These are phyloP conservation scores for Boeremia exigua DNA, from an alignment of 2,329 filamentous ascomycete genomes.

Conservation along the genomic window DNA sequence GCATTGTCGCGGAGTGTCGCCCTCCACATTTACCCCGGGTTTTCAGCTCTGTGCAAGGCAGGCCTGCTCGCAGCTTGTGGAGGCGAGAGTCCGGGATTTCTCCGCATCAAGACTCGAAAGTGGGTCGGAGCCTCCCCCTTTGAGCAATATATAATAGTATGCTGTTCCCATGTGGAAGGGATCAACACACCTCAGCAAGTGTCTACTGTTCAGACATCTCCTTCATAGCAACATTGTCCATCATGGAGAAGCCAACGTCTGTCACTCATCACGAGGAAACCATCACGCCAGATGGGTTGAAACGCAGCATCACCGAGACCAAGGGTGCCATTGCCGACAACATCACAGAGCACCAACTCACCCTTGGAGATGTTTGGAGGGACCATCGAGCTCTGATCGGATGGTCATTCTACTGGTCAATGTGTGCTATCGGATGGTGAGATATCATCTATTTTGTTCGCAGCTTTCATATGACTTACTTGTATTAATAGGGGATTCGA, in stretches of 20 bases:
- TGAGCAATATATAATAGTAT: not conserved
- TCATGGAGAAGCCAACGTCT: constrained; percentile 1
- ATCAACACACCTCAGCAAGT: not conserved
- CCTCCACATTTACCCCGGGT: constrained; percentile 1
- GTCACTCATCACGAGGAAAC: not conserved
- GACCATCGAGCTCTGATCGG: constrained; percentile 16
- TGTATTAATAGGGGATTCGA: constrained; percentile 55
- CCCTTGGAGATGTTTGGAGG: constrained; percentile 11
- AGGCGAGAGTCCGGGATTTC: not conserved
- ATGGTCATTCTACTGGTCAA: constrained; percentile 22
- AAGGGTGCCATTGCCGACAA: constrained; percentile 9
- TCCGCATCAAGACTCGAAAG: not conserved
- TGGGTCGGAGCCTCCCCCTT: not conserved
- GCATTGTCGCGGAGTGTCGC: not conserved
- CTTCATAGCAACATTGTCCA: not conserved
- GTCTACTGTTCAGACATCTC: not conserved
- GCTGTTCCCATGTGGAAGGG: not conserved
- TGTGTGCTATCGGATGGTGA: constrained; percentile 23
- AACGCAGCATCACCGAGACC: not conserved
- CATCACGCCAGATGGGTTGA: not conserved
- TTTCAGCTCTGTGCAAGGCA: not conserved
- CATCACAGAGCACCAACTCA: constrained; percentile 14
- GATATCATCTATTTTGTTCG: not conserved
- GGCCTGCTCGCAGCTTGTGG: not conserved
- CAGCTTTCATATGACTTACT: not conserved